Evolutionary conservation across 2,329 filamentous ascomycete species (phyloP).

Genomic region (Canariomyces notabilis): DNA sequence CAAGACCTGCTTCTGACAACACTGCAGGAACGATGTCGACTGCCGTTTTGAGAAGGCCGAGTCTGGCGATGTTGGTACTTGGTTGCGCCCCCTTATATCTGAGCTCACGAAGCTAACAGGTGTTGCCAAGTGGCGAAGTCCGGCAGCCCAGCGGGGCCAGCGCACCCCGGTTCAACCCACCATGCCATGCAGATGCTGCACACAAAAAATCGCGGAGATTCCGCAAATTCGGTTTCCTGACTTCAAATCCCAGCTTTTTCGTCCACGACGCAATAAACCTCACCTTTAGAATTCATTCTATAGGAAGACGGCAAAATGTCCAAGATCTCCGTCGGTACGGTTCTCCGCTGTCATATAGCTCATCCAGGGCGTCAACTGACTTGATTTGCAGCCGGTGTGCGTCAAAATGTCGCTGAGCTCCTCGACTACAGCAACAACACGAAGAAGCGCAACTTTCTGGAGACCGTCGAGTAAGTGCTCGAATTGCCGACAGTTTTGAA

Average conservation of each 20-base stretch:
- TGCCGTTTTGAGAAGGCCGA: too few species aligned
- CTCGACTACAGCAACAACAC: constrained; percentile 87
- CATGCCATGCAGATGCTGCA: constrained; percentile 12
- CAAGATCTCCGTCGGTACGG: constrained; percentile 72
- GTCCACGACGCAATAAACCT: constrained; percentile 44
- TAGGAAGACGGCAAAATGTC: constrained; percentile 88
- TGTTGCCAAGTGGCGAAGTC: too few species aligned
- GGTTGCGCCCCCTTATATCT: too few species aligned
- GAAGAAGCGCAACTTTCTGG: constrained; percentile 98
- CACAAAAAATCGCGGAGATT: constrained; percentile 17
- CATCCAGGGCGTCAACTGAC: constrained; percentile 16
- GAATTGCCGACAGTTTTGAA: not conserved
- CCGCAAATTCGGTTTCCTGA: constrained; percentile 17
- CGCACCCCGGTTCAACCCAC: not conserved
- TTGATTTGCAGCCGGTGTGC: constrained; percentile 73
- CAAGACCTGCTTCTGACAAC: too few species aligned
- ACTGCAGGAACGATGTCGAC: too few species aligned
- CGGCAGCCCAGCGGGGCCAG: too few species aligned
- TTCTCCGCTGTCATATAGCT: constrained; percentile 4
- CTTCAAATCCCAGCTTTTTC: constrained; percentile 14
- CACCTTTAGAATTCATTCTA: constrained; percentile 74
- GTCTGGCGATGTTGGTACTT: too few species aligned
- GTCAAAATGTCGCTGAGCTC: constrained; percentile 86
- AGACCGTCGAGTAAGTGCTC: constrained; percentile 58
- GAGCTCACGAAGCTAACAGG: too few species aligned